These are phyloP conservation scores for Phytophthora fragariae DNA, from an alignment of 352 stramenopile species.

Conservation along the genomic window DNA sequence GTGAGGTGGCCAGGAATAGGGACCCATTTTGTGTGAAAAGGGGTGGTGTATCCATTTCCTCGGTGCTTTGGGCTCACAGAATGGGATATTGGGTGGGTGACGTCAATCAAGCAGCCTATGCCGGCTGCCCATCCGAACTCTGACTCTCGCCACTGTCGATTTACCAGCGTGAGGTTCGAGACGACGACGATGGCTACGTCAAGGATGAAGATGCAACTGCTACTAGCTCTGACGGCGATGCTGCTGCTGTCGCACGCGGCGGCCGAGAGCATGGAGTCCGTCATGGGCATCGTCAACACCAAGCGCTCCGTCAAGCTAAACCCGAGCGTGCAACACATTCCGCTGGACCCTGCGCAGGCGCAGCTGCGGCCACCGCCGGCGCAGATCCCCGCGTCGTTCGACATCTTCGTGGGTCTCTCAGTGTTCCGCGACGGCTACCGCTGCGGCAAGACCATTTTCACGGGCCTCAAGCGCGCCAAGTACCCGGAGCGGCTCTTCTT, in stretches of 20 bases:
- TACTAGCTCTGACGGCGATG: not conserved
- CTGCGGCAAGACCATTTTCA: slow-evolving; percentile 85
- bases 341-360: slow-evolving; percentile 40
- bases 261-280: slow-evolving; percentile 39
- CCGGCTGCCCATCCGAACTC: slow-evolving; percentile 6
- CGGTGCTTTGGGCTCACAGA: not conserved
- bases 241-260: slow-evolving; percentile 23
- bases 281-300: slow-evolving; percentile 66
- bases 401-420: slow-evolving; percentile 81
- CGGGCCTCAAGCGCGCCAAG: slow-evolving; percentile 72
- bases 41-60: not conserved
- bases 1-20: not conserved
- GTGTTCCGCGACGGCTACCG: slow-evolving; percentile 86
- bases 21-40: not conserved
- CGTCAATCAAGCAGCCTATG: slow-evolving; percentile 30
- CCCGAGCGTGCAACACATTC: slow-evolving; percentile 81
- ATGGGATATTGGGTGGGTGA: slow-evolving; percentile 10
- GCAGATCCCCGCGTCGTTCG: slow-evolving; percentile 56
- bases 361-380: slow-evolving; percentile 65
- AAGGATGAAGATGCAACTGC: slow-evolving; percentile 12
- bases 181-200: slow-evolving; percentile 19
- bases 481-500: slow-evolving; percentile 81
- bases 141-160: slow-evolving; percentile 39
- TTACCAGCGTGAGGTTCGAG: slow-evolving; percentile 12
- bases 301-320: slow-evolving; percentile 67